These are phyloP conservation scores for Cornus controversa DNA, from an alignment of 148 eudicot species.

Conservation along the genomic window DNA sequence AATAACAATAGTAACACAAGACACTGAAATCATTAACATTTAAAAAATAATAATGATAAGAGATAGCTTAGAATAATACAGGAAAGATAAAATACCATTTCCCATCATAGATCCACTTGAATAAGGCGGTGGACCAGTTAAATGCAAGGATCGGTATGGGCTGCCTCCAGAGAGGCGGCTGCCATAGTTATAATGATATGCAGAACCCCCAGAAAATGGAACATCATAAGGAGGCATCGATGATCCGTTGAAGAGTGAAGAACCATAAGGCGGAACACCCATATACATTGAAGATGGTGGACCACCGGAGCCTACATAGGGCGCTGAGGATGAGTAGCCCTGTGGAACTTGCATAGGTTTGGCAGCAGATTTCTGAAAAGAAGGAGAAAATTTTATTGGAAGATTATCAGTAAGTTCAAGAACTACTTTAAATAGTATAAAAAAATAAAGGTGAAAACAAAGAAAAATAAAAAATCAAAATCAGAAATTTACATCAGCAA, in stretches of 20 bases:
- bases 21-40: neutral
- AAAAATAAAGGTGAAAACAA: neutral
- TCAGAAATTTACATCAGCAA: neutral
- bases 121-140: conserved; percentile 74
- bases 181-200: conserved; percentile 69
- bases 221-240: conserved; percentile 76
- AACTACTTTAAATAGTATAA: neutral
- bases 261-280: conserved; percentile 83
- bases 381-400: neutral
- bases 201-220: conserved; percentile 77
- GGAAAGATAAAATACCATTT: conserved; percentile 41
- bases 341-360: conserved; percentile 71
- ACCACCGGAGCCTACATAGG: conserved; percentile 78
- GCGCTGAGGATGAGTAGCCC: conserved; percentile 57
- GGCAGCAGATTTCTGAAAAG: conserved; percentile 68
- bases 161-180: conserved; percentile 81
- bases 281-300: conserved; percentile 68
- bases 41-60: no score
- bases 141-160: conserved; percentile 74
- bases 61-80: no score
- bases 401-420: neutral
- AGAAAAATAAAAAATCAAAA: neutral
- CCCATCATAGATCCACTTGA: conserved; percentile 74
- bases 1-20: neutral
- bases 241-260: conserved; percentile 73